Percentiles rank a stretch among this genome's conserved stretches.
Evolutionary conservation across 1,284 basidiomycete species (phyloP).

Genomic region (Coniferiporia weirii): DNA sequence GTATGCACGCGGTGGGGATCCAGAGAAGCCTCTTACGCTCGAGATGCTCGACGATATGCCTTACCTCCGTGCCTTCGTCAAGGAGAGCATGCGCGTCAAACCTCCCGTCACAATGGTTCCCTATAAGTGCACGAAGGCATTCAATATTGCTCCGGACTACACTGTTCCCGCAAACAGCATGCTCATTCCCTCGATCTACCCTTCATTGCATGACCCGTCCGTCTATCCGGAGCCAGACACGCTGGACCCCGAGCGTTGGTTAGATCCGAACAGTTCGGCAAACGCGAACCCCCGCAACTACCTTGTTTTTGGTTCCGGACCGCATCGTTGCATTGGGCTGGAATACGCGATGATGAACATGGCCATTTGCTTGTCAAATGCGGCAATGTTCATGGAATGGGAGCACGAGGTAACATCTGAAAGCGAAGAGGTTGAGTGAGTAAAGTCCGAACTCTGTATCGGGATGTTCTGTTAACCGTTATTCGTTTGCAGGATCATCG

Average conservation of each 20-base stretch:
- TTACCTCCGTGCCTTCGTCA: slow-evolving; percentile 88
- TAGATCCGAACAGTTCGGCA: slow-evolving; percentile 76
- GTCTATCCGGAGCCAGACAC: slow-evolving; percentile 86
- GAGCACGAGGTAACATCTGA: slow-evolving; percentile 79
- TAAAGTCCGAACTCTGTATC: slow-evolving; percentile 21
- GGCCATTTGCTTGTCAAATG: slow-evolving; percentile 80
- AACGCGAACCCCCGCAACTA: slow-evolving; percentile 92
- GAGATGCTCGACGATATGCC: slow-evolving; percentile 92
- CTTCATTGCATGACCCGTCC: slow-evolving; percentile 85
- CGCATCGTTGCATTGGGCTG: slow-evolving; percentile 89
- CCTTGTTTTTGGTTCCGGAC: slow-evolving; percentile 92
- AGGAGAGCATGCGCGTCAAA: slow-evolving; percentile 87
- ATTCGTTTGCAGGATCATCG: slow-evolving; percentile 60
- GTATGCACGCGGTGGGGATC: slow-evolving; percentile 74
- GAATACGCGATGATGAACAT: slow-evolving; percentile 96
- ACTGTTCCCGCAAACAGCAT: slow-evolving; percentile 89
- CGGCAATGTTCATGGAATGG: slow-evolving; percentile 80
- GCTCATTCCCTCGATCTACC: slow-evolving; percentile 97
- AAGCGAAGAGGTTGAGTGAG: slow-evolving; percentile 81
- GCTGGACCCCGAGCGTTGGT: slow-evolving; percentile 90
- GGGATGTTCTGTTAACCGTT: slow-evolving; percentile 1
- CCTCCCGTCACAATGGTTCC: slow-evolving; percentile 96
- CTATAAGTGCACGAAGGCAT: slow-evolving; percentile 85
- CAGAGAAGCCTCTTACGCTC: slow-evolving; percentile 78
- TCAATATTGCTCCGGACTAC: slow-evolving; percentile 89